A percentile compares a stretch with the other conserved stretches of the same genome.
phyloP scores from a whole-genome alignment of 345 rosid genomes.

The Lepidium sativum region DNA sequence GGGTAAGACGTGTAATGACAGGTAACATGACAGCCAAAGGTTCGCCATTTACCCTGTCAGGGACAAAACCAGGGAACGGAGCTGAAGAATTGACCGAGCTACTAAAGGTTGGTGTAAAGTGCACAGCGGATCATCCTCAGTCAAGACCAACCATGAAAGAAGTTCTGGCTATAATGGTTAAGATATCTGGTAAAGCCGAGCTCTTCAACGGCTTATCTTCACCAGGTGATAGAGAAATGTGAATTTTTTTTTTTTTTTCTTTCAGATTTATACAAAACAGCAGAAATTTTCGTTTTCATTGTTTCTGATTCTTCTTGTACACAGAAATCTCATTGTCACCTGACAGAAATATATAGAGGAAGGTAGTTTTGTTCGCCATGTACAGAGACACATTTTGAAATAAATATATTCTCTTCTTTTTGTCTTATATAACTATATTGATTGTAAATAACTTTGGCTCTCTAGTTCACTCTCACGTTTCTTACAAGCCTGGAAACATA shows the following conservation, averaged over 20 bases:
- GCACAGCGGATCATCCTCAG: constrained; percentile 72
- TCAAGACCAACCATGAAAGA: constrained; percentile 92
- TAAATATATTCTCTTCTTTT: constrained; percentile 9
- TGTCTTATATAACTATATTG: background rate
- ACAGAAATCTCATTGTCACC: constrained; percentile 18
- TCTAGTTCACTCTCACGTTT: background rate
- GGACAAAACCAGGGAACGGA: constrained; percentile 58
- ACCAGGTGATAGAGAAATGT: constrained; percentile 25
- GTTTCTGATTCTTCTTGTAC: constrained; percentile 29
- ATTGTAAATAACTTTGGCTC: background rate
- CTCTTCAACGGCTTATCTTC: constrained; percentile 32
- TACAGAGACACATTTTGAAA: constrained; percentile 9
- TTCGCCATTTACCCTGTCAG: constrained; percentile 45
- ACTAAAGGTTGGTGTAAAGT: constrained; percentile 51
- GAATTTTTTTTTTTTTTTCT: constrained; percentile 2
- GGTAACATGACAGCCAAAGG: constrained; percentile 18
- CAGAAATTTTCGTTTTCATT: constrained; percentile 12
- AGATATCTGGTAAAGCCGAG: constrained; percentile 33
- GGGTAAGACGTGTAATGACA: constrained; percentile 65
- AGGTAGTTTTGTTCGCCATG: constrained; percentile 16
- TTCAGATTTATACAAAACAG: constrained; percentile 9
- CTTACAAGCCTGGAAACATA: constrained; percentile 10
- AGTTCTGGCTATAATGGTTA: constrained; percentile 52
- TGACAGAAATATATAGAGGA: background rate
- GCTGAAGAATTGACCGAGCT: constrained; percentile 60